These are phyloP conservation scores for Pythium graminicola DNA, from an alignment of 352 stramenopile genomes.

Conservation along the genomic window DNA sequence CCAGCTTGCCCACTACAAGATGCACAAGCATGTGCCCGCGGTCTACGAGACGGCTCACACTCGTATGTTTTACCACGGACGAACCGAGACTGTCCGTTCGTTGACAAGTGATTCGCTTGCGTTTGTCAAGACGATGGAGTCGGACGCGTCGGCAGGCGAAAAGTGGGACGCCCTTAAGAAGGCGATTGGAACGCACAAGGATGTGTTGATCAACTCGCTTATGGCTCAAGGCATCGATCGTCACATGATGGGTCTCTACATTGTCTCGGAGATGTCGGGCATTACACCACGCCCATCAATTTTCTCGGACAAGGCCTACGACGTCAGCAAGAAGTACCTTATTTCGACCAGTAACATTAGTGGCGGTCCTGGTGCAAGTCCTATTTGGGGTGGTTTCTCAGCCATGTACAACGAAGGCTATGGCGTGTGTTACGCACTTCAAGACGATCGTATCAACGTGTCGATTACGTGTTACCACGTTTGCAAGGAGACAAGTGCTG, in stretches of 20 bases:
- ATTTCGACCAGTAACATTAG: constrained; percentile 95
- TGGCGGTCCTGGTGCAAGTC: constrained; percentile 87
- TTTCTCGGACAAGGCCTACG: constrained; percentile 92
- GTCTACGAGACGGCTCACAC: constrained; percentile 98
- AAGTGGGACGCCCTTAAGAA: constrained; percentile 81
- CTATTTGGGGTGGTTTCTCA: constrained; percentile 96
- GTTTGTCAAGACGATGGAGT: constrained; percentile 87
- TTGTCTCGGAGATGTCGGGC: constrained; percentile 78
- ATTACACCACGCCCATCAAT: constrained; percentile 82
- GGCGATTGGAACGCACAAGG: constrained; percentile 87
- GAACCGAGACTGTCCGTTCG: constrained; percentile 90
- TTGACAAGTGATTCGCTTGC: constrained; percentile 86
- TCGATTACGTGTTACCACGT: constrained; percentile 91
- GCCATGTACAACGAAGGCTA: constrained; percentile 94
- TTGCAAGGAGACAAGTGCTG: constrained; percentile 68
- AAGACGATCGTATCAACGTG: constrained; percentile 93
- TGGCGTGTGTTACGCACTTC: constrained; percentile 94
- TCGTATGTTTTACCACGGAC: constrained; percentile 92
- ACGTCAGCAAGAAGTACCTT: constrained; percentile 92
- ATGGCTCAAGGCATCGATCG: constrained; percentile 91
- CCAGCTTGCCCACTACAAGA: constrained; percentile 94
- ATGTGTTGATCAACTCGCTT: constrained; percentile 89
- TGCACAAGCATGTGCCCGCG: constrained; percentile 88
- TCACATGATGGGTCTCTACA: constrained; percentile 95
- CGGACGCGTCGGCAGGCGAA: constrained; percentile 59